phyloP scores from a whole-genome alignment of 1,284 basidiomycete species.

The Phlebopus sp. region DNA sequence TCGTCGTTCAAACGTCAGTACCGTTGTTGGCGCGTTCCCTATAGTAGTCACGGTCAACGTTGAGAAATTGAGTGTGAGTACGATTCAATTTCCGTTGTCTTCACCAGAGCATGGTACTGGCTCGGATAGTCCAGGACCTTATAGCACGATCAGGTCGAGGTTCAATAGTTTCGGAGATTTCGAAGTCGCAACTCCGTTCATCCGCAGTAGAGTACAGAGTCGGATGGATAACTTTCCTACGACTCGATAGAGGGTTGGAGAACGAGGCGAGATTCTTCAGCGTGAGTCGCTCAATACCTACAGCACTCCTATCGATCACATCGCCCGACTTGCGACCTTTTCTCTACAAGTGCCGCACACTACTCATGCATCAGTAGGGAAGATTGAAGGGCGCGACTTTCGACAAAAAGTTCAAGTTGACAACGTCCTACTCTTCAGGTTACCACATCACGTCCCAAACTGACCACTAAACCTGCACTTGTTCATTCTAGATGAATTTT shows the following conservation, averaged over 20 bases:
- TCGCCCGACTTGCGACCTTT: too few relatives aligned
- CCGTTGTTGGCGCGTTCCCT: too few relatives aligned
- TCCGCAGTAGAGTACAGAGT: slow-evolving; percentile 78
- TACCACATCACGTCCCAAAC: too few relatives aligned
- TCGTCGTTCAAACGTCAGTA: too few relatives aligned
- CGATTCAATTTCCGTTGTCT: slow-evolving; percentile 76
- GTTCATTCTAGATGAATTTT: too few relatives aligned
- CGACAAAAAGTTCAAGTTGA: too few relatives aligned
- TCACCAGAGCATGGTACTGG: slow-evolving; percentile 59
- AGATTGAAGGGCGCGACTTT: too few relatives aligned
- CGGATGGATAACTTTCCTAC: slow-evolving; percentile 55
- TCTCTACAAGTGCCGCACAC: too few relatives aligned
- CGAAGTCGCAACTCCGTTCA: slow-evolving; percentile 68
- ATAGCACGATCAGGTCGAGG: slow-evolving; percentile 49
- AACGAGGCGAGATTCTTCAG: slow-evolving; percentile 76
- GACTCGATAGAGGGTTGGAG: slow-evolving; percentile 79
- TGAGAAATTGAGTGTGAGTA: slow-evolving; percentile 52
- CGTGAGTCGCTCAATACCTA: slow-evolving; percentile 54
- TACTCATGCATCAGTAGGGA: too few relatives aligned
- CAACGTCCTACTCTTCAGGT: too few relatives aligned
- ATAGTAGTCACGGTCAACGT: slow-evolving; percentile 45
- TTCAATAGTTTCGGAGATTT: slow-evolving; percentile 70
- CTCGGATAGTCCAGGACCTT: slow-evolving; percentile 54
- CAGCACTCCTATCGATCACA: too few relatives aligned
- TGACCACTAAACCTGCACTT: slow-evolving; percentile 40